Evolutionary conservation across 768 basidiomycete genomes (phyloP), one percentile per base, ranked within the genome.

Genomic region (Pleurotus tuoliensis): DNA sequence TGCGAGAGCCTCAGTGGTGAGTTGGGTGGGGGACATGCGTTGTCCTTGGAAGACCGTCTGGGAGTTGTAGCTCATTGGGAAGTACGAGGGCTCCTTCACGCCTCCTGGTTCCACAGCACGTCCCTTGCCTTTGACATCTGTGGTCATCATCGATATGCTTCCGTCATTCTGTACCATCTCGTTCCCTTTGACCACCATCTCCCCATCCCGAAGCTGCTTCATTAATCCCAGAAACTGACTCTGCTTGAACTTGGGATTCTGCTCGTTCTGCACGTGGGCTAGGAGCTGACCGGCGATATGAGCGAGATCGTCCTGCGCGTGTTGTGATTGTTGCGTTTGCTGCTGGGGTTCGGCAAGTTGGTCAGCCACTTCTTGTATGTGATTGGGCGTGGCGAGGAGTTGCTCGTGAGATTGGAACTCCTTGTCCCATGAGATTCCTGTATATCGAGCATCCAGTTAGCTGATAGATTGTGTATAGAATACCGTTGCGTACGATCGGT

Each of bases 151-250:
- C 13, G 61, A 61, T 5, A 63, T 60, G 20, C 70, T 68, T 9
- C 72, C 75, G 47, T 75, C 74, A 50, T 74, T 83, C 56, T 80
- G 71, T 9, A 95, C 88, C 69, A 97, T 82, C 51, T 86, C 71
- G 64, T 94, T 86, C 16, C 88, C 90, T 47, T 90, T 84, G 2
- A 96, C 86, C 13, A 86, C 78, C 40, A 92, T 77, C 64, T 88
- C 81, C 6, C 86, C 82, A 69, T 94, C 94, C 39, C 91, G 77
- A 55, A 97, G 71, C 67, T 91, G 85, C 51, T 80, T 82, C 94
- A 97, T 96, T 24, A 97, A 77, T 18, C 79, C 79, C 77, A 97
- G 76, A 67, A 97, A 97, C 57, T 82, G 78, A 68, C 91, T 93
- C 30, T 92, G 81, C 70, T 83, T 79, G 64, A 97, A 94, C 67